phyloP scores from a whole-genome alignment of 106 monocot species.

The Apostasia ramifera region DNA sequence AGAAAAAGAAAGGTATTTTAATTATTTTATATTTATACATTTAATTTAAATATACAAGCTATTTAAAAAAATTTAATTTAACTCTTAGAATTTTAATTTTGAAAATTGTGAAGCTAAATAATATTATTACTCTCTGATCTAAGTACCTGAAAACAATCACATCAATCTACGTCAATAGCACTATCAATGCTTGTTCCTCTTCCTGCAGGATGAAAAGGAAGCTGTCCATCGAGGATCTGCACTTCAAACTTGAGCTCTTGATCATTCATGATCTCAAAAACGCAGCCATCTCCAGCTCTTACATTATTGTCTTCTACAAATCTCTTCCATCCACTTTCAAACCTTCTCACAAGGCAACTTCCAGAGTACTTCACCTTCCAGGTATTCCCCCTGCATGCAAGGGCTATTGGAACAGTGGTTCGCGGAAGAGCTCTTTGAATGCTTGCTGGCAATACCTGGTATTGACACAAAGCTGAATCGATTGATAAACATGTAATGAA shows the following conservation, averaged over 20 bases:
- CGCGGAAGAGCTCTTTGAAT: slow-evolving; percentile 15
- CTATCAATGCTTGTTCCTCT: too few relatives aligned
- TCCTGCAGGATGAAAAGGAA: slow-evolving; percentile 1
- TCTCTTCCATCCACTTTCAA: slow-evolving; percentile 16
- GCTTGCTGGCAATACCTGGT: slow-evolving; percentile 14
- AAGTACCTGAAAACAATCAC: too few relatives aligned
- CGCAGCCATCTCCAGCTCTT: slow-evolving; percentile 33
- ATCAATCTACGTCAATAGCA: too few relatives aligned
- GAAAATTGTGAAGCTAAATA: too few relatives aligned
- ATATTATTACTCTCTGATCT: too few relatives aligned
- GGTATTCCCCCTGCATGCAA: slow-evolving; percentile 5
- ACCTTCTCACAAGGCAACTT: slow-evolving; percentile 1
- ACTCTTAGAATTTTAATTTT: too few relatives aligned
- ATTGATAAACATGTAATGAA: neutral
- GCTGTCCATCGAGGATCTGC: slow-evolving; percentile 23
- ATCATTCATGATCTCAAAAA: slow-evolving; percentile 29
- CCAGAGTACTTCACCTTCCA: slow-evolving; percentile 31
- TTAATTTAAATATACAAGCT: too few relatives aligned
- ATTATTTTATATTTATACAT: too few relatives aligned
- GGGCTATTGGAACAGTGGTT: neutral
- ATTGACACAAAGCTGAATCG: neutral
- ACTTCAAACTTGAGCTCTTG: slow-evolving; percentile 20
- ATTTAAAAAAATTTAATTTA: too few relatives aligned
- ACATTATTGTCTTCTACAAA: slow-evolving; percentile 28
- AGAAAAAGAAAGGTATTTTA: too few relatives aligned